Evolutionary conservation across 192 early-diverging fungal genomes (phyloP).

Genomic region (Ramicandelaber brevisporus): DNA sequence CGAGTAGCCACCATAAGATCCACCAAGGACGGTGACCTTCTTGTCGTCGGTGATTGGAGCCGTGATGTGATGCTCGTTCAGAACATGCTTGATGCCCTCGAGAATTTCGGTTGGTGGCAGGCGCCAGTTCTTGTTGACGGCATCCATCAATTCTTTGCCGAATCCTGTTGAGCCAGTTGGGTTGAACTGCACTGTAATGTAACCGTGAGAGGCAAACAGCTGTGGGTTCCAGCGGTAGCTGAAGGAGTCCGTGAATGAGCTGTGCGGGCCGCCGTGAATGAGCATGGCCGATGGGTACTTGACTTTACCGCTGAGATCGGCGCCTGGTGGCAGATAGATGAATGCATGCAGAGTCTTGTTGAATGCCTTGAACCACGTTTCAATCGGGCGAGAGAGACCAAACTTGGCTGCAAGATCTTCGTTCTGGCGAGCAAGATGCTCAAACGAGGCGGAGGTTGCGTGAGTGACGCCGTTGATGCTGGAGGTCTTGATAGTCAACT

Average conservation of each 20-base stretch:
- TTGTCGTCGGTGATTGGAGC: conserved; percentile 25
- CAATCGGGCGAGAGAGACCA: conserved; percentile 14
- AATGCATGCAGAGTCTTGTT: conserved; percentile 17
- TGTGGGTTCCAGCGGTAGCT: conserved; percentile 55
- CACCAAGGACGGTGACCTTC: conserved; percentile 37
- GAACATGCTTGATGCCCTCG: conserved; percentile 28
- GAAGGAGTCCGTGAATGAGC: conserved; percentile 15
- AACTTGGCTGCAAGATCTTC: conserved; percentile 13
- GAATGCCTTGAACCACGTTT: conserved; percentile 12
- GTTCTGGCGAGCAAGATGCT: too few relatives aligned
- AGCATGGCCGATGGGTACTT: conserved; percentile 56
- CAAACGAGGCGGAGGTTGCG: too few relatives aligned
- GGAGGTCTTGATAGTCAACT: conserved; percentile 6
- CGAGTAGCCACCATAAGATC: conserved; percentile 66
- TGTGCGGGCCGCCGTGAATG: conserved; percentile 67
- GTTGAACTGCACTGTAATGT: conserved; percentile 45
- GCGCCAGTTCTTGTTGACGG: conserved; percentile 56
- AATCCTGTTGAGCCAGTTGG: conserved; percentile 60
- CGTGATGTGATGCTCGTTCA: conserved; percentile 13
- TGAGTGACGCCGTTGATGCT: conserved; percentile 11
- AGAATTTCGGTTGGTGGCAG: conserved; percentile 50
- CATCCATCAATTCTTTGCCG: conserved; percentile 46
- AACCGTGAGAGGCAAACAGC: conserved; percentile 43
- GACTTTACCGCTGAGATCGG: conserved; percentile 23
- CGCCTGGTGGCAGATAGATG: conserved; percentile 16